Evolutionary conservation across 805 yeast genomes (phyloP), one percentile per base, ranked within the genome.

Genomic region (Ogataea sp.): DNA sequence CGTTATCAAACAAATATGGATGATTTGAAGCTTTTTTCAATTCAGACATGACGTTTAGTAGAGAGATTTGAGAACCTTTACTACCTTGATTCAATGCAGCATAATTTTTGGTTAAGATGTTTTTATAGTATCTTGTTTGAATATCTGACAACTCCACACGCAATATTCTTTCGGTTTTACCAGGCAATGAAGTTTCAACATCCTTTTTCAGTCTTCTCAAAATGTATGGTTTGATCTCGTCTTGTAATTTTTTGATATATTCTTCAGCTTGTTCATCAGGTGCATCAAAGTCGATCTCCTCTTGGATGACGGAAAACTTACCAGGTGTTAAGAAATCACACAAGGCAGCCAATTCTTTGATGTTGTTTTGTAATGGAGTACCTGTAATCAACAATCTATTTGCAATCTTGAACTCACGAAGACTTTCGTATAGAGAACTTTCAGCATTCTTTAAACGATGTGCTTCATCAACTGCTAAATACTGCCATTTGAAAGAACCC

Each of bases 291-390:
- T 90, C 96, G 60, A 93, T 90, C 57, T 90, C 97, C 60, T 85
- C 94, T 46, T 89, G 96, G 48, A 93, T 90, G 39, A 71, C 69
- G 48, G n/a, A n/a, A n/a, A 90, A 80, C 51, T 79, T 80, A 0
- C 97, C 97, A 0, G 98, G 98, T 96, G 88, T 89, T 55, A 93
- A 70, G 60, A 93, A 93, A 57, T 93, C 85, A 35, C 94, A 88
- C 46, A 93, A 70, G 0, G 99, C 97, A 2, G 96, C 96, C 50
- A 93, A 70, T 62, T 93, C 99, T 53, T 87, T 86, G 50, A 93
- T 81, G 58, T 93, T 93, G 55, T 93, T 93, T 59, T 93, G 99
- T 47, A 93, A 70, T 7, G 99, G 99, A 1, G 99, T 93, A 66
- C 99, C 99, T 3, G 99, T 93, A 51, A 93, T 93, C 47, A 93